phyloP scores from a whole-genome alignment of 768 basidiomycete species.

The Epithele typhae region DNA sequence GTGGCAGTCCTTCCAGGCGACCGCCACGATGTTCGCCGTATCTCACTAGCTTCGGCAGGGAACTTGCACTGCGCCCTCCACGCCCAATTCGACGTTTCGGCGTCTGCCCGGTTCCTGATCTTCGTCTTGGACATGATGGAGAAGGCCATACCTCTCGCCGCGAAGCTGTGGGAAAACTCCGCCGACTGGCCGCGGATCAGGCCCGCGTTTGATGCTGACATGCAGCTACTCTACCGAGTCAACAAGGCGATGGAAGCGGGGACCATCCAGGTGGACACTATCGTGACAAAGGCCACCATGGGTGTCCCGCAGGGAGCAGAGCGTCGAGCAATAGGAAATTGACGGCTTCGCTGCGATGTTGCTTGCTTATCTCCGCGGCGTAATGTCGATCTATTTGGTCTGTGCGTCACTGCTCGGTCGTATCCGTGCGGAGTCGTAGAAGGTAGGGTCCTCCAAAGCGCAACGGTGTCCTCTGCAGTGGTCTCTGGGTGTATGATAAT shows the following conservation, averaged over 20 bases:
- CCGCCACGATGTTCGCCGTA: too few species aligned
- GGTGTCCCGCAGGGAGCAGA: neutral
- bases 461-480: too few species aligned
- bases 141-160: slow-evolving; percentile 7
- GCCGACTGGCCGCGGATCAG: neutral
- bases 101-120: neutral
- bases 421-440: too few species aligned
- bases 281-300: neutral
- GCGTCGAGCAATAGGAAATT: neutral
- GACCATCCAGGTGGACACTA: neutral
- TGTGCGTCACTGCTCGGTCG: too few species aligned
- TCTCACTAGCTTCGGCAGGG: slow-evolving; percentile 2
- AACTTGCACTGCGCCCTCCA: slow-evolving; percentile 10
- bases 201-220: too few species aligned
- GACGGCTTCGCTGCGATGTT: too few species aligned
- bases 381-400: too few species aligned
- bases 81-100: neutral
- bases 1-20: neutral
- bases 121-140: slow-evolving; percentile 1
- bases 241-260: too few species aligned
- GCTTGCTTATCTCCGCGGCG: too few species aligned
- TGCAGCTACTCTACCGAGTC: too few species aligned
- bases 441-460: too few species aligned
- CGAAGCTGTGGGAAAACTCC: slow-evolving; percentile 17
- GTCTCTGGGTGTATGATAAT: too few species aligned